Base-by-base conservation (phyloP, 2,329 filamentous ascomycete genomes). In the Colletotrichum sojae region DNA sequence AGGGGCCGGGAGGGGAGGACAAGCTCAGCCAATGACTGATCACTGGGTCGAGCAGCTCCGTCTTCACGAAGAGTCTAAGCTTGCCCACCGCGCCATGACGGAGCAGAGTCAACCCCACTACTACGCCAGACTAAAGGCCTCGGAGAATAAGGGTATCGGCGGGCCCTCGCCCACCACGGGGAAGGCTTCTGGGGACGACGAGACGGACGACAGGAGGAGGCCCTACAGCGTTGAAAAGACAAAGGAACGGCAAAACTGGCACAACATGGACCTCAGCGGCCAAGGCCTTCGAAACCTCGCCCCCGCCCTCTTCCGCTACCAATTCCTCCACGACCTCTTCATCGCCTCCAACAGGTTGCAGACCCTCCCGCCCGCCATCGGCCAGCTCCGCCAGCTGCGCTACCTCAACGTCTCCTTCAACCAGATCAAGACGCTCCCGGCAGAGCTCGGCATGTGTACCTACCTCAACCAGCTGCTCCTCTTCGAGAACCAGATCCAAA, bases 371-470 rank as follows among this genome's bases (percentile, higher is more conserved):
- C 84, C 92, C 45, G 86, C 90, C 22, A 94, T 99, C 77, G 95
- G 96, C 46, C 88, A 92, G 74, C 85, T 99, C 72, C 91, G 95
- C 72, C 91, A 92, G 72, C 83, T 99, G 56, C 92, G 90, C 43
- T 89, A 95, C 75, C 88, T 99, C 56, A 95, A 99, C 80, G 87
- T 95, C 3, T 98, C 96, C 0, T 90, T 92, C 82, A 99, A 99
- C 80, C 89, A 95, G 71, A 86, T 99, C 69, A 88, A 87, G 9
- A 90, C 92, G 72, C 84, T 99, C 4, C 96, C 96, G 1, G 89
- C 93, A 22, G 95, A 99, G 83, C 90, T 99, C 70, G 96, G 96
- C 77, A 99, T 98, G 95, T 94, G 97, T 75, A 96, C 95, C 31
- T 96, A 95, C 74, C 85, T 99, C 63, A 94, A 94, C 81, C 91